These are phyloP conservation scores for Cerrena zonata DNA, from an alignment of 1,284 basidiomycete genomes.

Conservation along the genomic window DNA sequence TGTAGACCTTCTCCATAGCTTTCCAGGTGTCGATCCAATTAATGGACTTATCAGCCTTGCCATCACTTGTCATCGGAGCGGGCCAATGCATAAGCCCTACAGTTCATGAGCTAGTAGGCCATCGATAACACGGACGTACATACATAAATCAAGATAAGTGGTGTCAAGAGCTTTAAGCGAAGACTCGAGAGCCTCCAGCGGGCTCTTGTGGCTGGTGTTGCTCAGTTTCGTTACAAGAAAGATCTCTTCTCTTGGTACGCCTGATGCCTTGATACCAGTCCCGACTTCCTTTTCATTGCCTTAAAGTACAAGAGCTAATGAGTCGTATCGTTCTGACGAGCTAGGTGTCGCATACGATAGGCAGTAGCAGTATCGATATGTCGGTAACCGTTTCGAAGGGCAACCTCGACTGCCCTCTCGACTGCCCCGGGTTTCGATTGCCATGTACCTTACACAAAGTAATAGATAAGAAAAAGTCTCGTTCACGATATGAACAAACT, in stretches of 20 bases:
- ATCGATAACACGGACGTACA: constrained; percentile 18
- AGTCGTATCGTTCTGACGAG: background rate
- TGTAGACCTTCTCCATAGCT: constrained; percentile 65
- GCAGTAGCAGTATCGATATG: constrained; percentile 65
- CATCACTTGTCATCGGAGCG: constrained; percentile 49
- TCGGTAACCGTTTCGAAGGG: constrained; percentile 68
- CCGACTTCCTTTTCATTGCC: constrained; percentile 71
- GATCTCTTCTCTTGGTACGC: constrained; percentile 60
- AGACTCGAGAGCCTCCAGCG: constrained; percentile 60
- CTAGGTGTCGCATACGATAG: constrained; percentile 25
- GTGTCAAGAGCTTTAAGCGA: constrained; percentile 68
- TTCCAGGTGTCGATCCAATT: constrained; percentile 78
- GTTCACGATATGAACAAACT: constrained; percentile 4
- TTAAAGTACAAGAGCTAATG: constrained; percentile 7
- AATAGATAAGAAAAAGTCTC: background rate
- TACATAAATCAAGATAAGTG: constrained; percentile 74
- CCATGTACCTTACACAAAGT: constrained; percentile 60
- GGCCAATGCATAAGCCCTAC: constrained; percentile 79
- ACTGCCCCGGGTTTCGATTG: constrained; percentile 62
- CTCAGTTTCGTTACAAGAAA: constrained; percentile 78
- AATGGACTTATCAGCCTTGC: constrained; percentile 45
- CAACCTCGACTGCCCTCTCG: constrained; percentile 65
- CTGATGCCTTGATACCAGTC: constrained; percentile 67
- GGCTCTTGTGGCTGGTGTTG: constrained; percentile 63
- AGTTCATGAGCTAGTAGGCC: background rate